Base-by-base conservation (phyloP, 768 basidiomycete genomes). In the Gloeostereum incarnatum region DNA sequence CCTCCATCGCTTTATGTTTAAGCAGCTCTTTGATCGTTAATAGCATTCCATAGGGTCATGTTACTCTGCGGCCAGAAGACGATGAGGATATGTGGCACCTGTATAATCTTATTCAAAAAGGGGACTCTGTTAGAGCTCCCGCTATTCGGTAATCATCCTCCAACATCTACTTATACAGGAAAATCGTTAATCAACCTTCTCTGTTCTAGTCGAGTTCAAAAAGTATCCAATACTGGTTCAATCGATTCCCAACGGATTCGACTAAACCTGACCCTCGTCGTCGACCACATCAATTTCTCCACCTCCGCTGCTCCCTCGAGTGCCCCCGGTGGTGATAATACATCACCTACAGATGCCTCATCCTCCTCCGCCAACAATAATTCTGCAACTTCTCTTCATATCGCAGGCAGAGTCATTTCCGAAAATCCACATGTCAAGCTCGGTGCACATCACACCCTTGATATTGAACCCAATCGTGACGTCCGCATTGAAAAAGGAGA, bases 81-180 rank as follows among this genome's bases (percentile, higher is more conserved):
- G 91, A 97, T 51, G 96, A 99, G 61, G 96, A 99, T 58, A 96
- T 99, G 85, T 99, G 94, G 93, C 96, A 99, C 69, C 69, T 97
- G 20, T 99, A 98, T 60, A 98, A 99, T 64, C 69, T 99, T 40
- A 96, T 99, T 39, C 77, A 87, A 47, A 69, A 83, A 65, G 88
- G 86, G 13, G 93, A 98, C 52, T 63, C 76, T 41, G 80, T 98
- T 31, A 73, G 90, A 45, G 89, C 91, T 9, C 71, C 84, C 35
- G 89, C 92, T 7, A 69, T 97, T 43, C 77, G 92, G 77, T 83
- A 48, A 48, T 71, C 45, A 2, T 31, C 5, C 42, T 26, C 31
- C 23, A 24, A 40, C 11, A 32, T 39, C 25, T 22, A n/a, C 5
- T 33, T 13, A 39, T 40, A 21, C n/a, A 18, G n/a, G 13, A 9